A percentile compares a stretch with the other conserved stretches of the same genome.
Evolutionary conservation across 805 yeast species (phyloP).

Genomic region (Yamadazyma nakazawae): DNA sequence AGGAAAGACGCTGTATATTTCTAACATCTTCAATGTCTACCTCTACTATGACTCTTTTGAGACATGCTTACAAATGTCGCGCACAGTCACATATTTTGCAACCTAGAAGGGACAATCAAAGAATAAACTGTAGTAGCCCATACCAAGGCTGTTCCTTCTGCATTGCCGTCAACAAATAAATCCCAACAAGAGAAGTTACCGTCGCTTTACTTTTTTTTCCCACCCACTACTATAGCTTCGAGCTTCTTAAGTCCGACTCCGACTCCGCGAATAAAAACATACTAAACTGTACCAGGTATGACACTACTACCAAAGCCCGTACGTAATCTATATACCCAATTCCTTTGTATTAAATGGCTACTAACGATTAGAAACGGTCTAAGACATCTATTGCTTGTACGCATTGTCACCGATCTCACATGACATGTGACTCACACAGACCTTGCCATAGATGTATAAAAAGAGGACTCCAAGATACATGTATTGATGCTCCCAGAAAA

Average conservation of each 20-base stretch:
- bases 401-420: constrained; percentile 87
- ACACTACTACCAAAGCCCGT: constrained; percentile 4
- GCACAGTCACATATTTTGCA: background rate
- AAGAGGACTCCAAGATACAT: constrained; percentile 63
- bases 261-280: constrained; percentile 4
- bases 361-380: constrained; percentile 35
- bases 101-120: background rate
- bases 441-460: constrained; percentile 79
- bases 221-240: background rate
- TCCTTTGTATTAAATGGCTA: background rate
- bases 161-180: too few species aligned
- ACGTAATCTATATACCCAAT: background rate
- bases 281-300: background rate
- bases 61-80: background rate
- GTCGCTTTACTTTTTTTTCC: background rate
- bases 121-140: too few species aligned
- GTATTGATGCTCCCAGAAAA: constrained; percentile 89
- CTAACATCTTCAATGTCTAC: too few species aligned
- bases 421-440: constrained; percentile 83
- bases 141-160: too few species aligned
- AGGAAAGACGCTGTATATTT: too few species aligned
- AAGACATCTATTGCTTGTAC: constrained; percentile 87
- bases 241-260: constrained; percentile 3
- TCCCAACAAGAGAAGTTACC: too few species aligned
- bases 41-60: background rate